Base-by-base conservation (phyloP, 2,329 filamentous ascomycete species). In the Fusarium sp. region DNA sequence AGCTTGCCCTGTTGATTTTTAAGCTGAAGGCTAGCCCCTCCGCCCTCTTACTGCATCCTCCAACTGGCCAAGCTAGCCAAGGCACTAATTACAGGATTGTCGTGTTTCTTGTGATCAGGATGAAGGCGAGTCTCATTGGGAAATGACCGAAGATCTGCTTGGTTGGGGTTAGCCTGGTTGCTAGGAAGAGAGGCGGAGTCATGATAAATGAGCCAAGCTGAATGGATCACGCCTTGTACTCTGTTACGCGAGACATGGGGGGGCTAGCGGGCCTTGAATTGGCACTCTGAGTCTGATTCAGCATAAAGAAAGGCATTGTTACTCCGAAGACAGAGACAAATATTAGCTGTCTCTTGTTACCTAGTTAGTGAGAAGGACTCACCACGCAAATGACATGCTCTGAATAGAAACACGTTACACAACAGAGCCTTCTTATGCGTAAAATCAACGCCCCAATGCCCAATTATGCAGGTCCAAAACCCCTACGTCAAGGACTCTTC, bases 401-500 rank as follows among this genome's bases (percentile, higher is more conserved):
- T 15, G 12, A 51, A 54, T 39, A 39, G 33, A 30, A 54, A 18
- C 26, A 54, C 2, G 44, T 38, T 30, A 31, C 26, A 59, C 55
- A 30, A 8, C 55, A 24, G 24, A 35, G 42, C 38, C 22, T 24
- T 14, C 18, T 39, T 5, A 38, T 28, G 39, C 31, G 63, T 7
- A 48, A 57, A 31, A 13, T n/a, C 30, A 69, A 68, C 36, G 36
- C 50, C 36, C 26, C 6, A 33, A 31, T 1, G n/a, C 26, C 65
- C 31, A 26, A 26, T 36, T 45, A 69, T 69, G 58, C 65, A 69
- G 65, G 65, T 69, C 51, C 57, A 58, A 41, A 33, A 38, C 26
- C 64, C 36, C 53, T 69, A 57, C 66, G 57, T 64, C 66, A 69
- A 51, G 39, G 50, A 38, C n/a, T 35, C 36, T 53, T 69, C 65